These are phyloP conservation scores for Penicillium fuscoglaucum DNA, from an alignment of 2,329 filamentous ascomycete genomes.

Conservation along the genomic window DNA sequence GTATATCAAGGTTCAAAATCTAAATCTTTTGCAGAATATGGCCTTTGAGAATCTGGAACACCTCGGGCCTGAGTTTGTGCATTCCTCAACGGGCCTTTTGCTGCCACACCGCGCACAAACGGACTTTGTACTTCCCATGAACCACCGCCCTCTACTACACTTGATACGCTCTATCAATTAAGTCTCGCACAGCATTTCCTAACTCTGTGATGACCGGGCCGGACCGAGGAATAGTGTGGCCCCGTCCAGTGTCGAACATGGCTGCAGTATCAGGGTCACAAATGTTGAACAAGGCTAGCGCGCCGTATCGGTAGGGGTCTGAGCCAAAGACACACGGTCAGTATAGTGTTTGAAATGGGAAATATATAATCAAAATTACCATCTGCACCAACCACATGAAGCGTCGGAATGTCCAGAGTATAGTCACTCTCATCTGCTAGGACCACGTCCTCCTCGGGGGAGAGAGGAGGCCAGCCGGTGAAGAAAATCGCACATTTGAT, in stretches of 20 bases:
- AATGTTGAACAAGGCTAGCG: slow-evolving; percentile 62
- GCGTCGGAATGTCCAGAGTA: slow-evolving; percentile 43
- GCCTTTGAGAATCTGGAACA: slow-evolving; percentile 1
- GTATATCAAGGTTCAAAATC: neutral
- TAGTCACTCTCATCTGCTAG: slow-evolving; percentile 45
- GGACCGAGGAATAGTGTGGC: slow-evolving; percentile 59
- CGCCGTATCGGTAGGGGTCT: slow-evolving; percentile 63
- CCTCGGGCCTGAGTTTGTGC: neutral
- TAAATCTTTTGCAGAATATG: neutral
- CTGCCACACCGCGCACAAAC: neutral
- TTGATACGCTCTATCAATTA: slow-evolving; percentile 12
- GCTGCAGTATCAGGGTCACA: slow-evolving; percentile 61
- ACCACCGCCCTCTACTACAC: neutral
- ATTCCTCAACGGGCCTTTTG: neutral
- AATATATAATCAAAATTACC: slow-evolving; percentile 24
- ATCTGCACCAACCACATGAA: slow-evolving; percentile 42
- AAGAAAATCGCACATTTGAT: slow-evolving; percentile 53
- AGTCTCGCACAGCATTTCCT: slow-evolving; percentile 19
- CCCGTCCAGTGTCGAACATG: slow-evolving; percentile 66
- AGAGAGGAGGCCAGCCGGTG: slow-evolving; percentile 48
- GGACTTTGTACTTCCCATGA: slow-evolving; percentile 2
- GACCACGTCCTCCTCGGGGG: slow-evolving; percentile 33
- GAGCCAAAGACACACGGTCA: neutral
- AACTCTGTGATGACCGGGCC: slow-evolving; percentile 23
- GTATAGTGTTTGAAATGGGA: neutral